phyloP scores from a whole-genome alignment of 441 rosid genomes.

The Euphorbia schlechtendalii region DNA sequence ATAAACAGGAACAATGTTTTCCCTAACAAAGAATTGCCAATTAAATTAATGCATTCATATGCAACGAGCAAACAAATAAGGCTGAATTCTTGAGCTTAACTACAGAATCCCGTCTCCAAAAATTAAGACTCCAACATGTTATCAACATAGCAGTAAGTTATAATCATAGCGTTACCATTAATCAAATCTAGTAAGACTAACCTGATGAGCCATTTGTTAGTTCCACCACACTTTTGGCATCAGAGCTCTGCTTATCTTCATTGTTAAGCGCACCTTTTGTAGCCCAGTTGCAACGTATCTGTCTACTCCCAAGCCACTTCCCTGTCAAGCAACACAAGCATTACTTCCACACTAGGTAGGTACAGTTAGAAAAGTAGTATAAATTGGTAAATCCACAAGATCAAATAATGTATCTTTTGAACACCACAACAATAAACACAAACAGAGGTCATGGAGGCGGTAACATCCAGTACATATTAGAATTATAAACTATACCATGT shows the following conservation, averaged over 20 bases:
- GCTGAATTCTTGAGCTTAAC: background rate
- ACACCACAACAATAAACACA: background rate
- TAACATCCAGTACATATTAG: too few relatives aligned
- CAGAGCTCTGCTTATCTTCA: slow-evolving; percentile 86
- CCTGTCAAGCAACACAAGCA: slow-evolving; percentile 30
- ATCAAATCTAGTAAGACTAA: slow-evolving; percentile 4
- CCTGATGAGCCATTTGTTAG: slow-evolving; percentile 83
- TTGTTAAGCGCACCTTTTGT: slow-evolving; percentile 75
- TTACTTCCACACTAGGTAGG: background rate
- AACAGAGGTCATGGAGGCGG: too few relatives aligned
- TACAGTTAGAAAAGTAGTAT: background rate
- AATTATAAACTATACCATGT: too few relatives aligned
- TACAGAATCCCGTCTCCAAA: background rate
- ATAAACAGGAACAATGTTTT: too few relatives aligned
- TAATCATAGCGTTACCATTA: background rate
- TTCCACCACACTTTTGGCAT: slow-evolving; percentile 82
- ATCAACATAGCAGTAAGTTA: background rate
- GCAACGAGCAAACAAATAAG: slow-evolving; percentile 3
- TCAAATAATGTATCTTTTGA: background rate
- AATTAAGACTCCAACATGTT: background rate
- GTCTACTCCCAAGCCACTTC: slow-evolving; percentile 95
- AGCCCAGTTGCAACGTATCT: slow-evolving; percentile 98
- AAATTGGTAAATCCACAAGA: background rate
- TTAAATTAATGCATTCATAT: background rate
- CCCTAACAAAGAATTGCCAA: background rate